Evolutionary conservation across 352 stramenopile genomes (phyloP), one percentile per base, ranked within the genome.

Genomic region (Globisporangium nodosum): DNA sequence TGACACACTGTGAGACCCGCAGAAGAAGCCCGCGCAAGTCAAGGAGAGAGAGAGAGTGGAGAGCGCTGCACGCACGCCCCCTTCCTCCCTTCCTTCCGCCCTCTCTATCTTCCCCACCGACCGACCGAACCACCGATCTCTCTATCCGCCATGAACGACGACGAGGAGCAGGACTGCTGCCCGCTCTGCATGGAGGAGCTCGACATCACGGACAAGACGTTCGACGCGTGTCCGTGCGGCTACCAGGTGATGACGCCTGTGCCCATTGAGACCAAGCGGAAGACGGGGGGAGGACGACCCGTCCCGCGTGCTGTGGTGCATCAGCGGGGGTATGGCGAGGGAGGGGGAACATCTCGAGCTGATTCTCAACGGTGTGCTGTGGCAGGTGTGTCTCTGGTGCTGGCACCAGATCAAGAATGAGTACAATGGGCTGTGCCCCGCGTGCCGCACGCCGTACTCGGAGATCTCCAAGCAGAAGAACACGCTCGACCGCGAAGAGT

Each of bases 391-490:
- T 86, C 97, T 99, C 69, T 99, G 97, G 96, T 99, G 97, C 78
- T 99, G 97, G 96, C 95, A 99, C 60, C 92, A 98, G 61, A 99
- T 99, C 70, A 98, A 97, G 78, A 97, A 99, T 71, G 96, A 98
- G 63, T 96, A 99, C 83, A 99, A 98, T 48, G 93, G 86, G 6
- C 78, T 98, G 9, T 99, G 97, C 75, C 97, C 97, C 11, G 97
- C 96, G 11, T 99, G 97, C 70, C 89, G 97, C n/a, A 94, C 91
- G 54, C 91, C 96, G 15, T 99, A 99, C 68, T 82, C 94, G 27
- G 94, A 99, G 64, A 69, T 92, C 15, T 84, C 81, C n/a, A 94
- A 94, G 66, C 80, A 91, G 56, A 92, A 90, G 61, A 79, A 75
- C 81, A 97, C 78, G 74, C 92, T 98, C 49, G 95, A 99, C 74